A percentile compares a stretch with the other conserved stretches of the same genome.
Evolutionary conservation across 257 asterid genomes (phyloP).

Genomic region (Solanum clarkiae): DNA sequence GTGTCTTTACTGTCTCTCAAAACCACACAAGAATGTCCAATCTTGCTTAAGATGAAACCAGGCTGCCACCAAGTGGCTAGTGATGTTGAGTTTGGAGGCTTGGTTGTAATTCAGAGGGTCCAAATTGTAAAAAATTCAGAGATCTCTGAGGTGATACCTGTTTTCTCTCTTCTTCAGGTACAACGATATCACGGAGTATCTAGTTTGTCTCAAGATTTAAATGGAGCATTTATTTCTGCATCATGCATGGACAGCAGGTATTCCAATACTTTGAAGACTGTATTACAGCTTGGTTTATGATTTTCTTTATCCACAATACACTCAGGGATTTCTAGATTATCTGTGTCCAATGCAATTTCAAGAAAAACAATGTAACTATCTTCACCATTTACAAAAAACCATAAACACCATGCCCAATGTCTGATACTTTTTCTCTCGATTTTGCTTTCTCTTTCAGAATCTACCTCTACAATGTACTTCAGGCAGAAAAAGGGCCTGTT

Average conservation of each 20-base stretch:
- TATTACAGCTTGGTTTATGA: neutral
- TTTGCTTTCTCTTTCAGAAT: conserved; percentile 37
- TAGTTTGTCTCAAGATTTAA: conserved; percentile 78
- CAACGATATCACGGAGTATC: conserved; percentile 71
- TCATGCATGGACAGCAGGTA: conserved; percentile 97
- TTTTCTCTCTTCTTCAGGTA: conserved; percentile 27
- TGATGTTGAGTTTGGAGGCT: neutral
- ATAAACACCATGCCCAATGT: neutral
- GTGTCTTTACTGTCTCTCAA: neutral
- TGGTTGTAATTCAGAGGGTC: neutral
- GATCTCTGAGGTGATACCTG: neutral
- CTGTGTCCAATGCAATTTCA: neutral
- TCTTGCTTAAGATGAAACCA: neutral
- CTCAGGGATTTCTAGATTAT: neutral
- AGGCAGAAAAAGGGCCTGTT: conserved; percentile 69
- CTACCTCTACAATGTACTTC: conserved; percentile 71
- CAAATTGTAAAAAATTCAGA: neutral
- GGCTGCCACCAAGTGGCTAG: neutral
- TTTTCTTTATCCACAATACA: neutral
- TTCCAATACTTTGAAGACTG: neutral
- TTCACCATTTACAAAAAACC: neutral
- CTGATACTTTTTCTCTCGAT: neutral
- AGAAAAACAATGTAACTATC: neutral
- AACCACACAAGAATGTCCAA: neutral
- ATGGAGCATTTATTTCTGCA: conserved; percentile 73